phyloP scores from a whole-genome alignment of 2,329 filamentous ascomycete species.

The Chaetomiaceae sp. region DNA sequence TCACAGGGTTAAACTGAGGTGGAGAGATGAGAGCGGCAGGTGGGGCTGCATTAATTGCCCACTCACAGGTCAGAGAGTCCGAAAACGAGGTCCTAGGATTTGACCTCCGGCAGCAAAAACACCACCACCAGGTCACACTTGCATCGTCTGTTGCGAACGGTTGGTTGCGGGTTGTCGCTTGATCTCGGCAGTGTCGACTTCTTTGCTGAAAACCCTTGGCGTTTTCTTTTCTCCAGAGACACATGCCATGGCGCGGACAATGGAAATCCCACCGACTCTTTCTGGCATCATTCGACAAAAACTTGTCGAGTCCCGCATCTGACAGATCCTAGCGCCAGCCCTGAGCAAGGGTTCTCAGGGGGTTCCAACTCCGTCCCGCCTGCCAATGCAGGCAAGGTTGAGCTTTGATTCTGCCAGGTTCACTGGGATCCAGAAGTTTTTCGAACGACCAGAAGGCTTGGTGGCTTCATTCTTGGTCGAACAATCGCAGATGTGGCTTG shows the following conservation, averaged over 20 bases:
- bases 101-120: not conserved
- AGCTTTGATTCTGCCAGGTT: not conserved
- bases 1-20: not conserved
- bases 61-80: conserved; percentile 2
- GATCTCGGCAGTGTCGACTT: no score
- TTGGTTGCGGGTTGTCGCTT: no score
- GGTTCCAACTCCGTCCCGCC: conserved; percentile 1
- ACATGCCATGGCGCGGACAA: no score
- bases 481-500: not conserved
- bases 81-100: conserved; percentile 9
- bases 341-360: not conserved
- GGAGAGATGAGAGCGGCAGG: not conserved
- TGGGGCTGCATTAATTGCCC: conserved; percentile 1
- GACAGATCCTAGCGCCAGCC: not conserved
- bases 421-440: not conserved
- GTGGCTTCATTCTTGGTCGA: conserved; percentile 1
- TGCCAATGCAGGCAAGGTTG: conserved; percentile 1
- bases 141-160: not conserved
- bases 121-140: not conserved
- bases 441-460: not conserved
- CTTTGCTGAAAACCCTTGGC: no score
- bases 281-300: no score
- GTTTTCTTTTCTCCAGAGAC: no score
- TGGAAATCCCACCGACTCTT: no score
- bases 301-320: not conserved